Percentiles rank a stretch among this genome's conserved stretches.
Evolutionary conservation across 139 green algal genomes (phyloP).

Genomic region (Picochlorum sp.): DNA sequence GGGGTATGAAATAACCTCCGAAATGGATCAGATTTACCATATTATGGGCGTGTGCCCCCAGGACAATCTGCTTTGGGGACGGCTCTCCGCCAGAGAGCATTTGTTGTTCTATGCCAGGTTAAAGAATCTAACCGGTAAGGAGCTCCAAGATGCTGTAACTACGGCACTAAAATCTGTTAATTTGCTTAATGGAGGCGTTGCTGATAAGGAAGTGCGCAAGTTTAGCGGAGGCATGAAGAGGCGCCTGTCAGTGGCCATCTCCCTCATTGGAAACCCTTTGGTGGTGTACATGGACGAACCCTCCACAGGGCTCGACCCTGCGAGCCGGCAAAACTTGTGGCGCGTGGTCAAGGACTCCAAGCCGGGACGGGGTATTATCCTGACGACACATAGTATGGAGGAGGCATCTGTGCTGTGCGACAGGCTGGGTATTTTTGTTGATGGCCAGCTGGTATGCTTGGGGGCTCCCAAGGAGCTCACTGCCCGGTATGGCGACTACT

Average conservation of each 20-base stretch:
- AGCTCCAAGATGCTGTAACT: conserved; percentile 10
- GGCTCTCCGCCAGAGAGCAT: conserved; percentile 82
- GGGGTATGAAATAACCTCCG: conserved; percentile 48
- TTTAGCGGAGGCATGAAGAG: conserved; percentile 84
- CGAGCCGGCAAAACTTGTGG: conserved; percentile 82
- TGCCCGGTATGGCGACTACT: conserved; percentile 54
- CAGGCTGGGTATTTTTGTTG: conserved; percentile 88
- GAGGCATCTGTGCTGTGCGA: conserved; percentile 88
- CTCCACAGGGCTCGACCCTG: conserved; percentile 79
- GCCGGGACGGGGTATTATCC: conserved; percentile 60
- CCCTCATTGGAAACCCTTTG: conserved; percentile 56
- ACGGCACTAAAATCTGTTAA: conserved; percentile 28
- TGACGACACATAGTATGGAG: conserved; percentile 96
- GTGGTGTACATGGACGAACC: conserved; percentile 87
- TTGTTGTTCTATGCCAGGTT: conserved; percentile 77
- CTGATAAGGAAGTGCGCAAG: conserved; percentile 26
- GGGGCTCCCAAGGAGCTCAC: conserved; percentile 84
- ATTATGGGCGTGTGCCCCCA: conserved; percentile 89
- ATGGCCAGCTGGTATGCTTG: conserved; percentile 74
- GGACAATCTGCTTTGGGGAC: conserved; percentile 81
- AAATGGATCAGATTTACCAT: conserved; percentile 53
- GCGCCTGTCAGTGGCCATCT: conserved; percentile 71
- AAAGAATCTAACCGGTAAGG: conserved; percentile 34
- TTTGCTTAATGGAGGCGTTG: conserved; percentile 17
- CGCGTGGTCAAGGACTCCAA: conserved; percentile 69